Base-by-base conservation (phyloP, 768 basidiomycete species). In the Arthromyces matolae region DNA sequence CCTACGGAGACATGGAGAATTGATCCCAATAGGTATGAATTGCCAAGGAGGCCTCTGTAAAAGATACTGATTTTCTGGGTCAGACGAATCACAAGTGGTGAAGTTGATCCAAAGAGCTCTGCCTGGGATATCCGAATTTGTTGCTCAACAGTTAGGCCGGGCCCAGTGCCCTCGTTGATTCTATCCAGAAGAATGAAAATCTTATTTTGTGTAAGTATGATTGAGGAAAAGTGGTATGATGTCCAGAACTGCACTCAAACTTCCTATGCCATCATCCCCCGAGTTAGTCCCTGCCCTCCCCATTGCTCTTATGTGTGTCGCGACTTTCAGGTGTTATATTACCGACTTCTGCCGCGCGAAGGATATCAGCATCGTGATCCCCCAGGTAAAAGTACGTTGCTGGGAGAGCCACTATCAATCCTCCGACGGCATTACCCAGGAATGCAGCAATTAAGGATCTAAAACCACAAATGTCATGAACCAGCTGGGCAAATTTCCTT, bases 41-140 rank as follows among this genome's bases (percentile, higher is more conserved):
- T 27, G 42, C 19, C 23, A 13, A 13, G n/a, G n/a, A 10, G 19
- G 47, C 29, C 29, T 18, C 24, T 18, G 54, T 5, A 10, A 42
- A 5, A 19, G 45, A 7, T 39, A 32, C 18, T 40, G 20, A 40
- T 16, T 19, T 40, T 22, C 20, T 28, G 24, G 31, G 20, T 8
- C 51, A 89, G 88, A 82, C 22, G 83, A 88, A 64, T 67, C 76
- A 29, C 82, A 86, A 58, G 79, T 88, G n/a, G 77, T 89, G 53
- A 82, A 82, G 59, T 78, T 89, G n/a, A 78, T 92, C 39, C 77
- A 78, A 27, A 71, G 72, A 49, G 83, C 81, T 6, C 66, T 91
- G 42, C 84, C 85, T 2, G 67, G 73, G 23, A 85, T 91, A 54
- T 67, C 80, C 42, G 59, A 75, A 6, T 83, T 83, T 52, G 71